phyloP scores from a whole-genome alignment of 352 stramenopile genomes.

The Thraustotheca clavata region DNA sequence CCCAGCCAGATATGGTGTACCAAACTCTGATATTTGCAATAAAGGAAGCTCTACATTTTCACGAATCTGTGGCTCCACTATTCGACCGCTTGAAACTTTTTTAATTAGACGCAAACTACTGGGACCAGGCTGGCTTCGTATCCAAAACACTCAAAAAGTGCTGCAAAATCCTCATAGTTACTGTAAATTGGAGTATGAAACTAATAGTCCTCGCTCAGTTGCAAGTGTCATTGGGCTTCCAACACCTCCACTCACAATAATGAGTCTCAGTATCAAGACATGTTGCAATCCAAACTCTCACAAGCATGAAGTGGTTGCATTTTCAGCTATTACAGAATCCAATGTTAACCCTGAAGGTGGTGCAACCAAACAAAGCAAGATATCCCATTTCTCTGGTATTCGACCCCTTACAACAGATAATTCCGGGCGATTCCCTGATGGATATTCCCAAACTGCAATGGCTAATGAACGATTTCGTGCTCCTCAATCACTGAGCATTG shows the following conservation, averaged over 20 bases:
- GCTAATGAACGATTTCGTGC: slow-evolving; percentile 45
- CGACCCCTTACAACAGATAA: slow-evolving; percentile 56
- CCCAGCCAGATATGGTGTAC: slow-evolving; percentile 85
- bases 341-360: slow-evolving; percentile 63
- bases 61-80: slow-evolving; percentile 93
- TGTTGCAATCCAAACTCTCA: slow-evolving; percentile 94
- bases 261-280: slow-evolving; percentile 97
- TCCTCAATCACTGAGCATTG: slow-evolving; percentile 47
- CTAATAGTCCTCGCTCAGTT: slow-evolving; percentile 89
- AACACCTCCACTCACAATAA: slow-evolving; percentile 89
- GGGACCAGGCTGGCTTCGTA: slow-evolving; percentile 96
- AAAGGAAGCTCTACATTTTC: slow-evolving; percentile 87
- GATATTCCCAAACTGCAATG: slow-evolving; percentile 44
- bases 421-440: slow-evolving; percentile 38
- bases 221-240: slow-evolving; percentile 54
- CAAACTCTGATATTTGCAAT: slow-evolving; percentile 72
- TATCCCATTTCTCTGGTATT: slow-evolving; percentile 78
- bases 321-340: slow-evolving; percentile 70
- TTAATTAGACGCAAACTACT: slow-evolving; percentile 96
- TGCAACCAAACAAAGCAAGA: slow-evolving; percentile 23
- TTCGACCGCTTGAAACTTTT: slow-evolving; percentile 95
- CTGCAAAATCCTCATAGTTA: slow-evolving; percentile 68
- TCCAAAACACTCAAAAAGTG: slow-evolving; percentile 79
- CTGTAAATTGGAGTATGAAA: slow-evolving; percentile 92
- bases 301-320: slow-evolving; percentile 92